Conservation (phyloP, 1,284 basidiomycete genomes). For the Rhodotorula sp. region DNA sequence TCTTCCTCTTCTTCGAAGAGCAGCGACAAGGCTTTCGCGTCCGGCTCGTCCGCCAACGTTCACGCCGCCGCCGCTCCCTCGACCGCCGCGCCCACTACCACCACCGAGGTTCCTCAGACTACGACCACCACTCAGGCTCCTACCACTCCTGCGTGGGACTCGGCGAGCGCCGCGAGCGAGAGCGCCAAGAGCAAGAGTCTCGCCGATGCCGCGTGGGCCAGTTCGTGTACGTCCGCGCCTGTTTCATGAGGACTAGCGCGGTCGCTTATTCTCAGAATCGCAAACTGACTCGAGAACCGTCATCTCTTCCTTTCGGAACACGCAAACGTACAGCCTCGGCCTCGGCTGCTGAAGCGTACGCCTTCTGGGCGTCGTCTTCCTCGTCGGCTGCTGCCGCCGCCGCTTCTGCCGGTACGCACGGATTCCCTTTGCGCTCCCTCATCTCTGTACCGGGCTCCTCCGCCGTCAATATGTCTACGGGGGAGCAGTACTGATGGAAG, state of each 20-base stretch:
- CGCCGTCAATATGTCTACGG: not conserved
- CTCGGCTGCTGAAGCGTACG: conserved; percentile 1
- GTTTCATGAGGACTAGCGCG: too few relatives aligned
- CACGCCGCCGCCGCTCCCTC: not conserved
- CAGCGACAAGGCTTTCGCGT: not conserved
- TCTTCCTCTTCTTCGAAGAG: not conserved
- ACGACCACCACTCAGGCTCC: conserved; percentile 3
- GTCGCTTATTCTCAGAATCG: too few relatives aligned
- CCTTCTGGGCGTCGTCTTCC: conserved; percentile 12
- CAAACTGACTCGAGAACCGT: too few relatives aligned
- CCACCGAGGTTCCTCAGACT: not conserved
- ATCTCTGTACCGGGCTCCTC: not conserved
- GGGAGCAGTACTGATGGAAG: not conserved
- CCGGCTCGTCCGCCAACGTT: conserved; percentile 4
- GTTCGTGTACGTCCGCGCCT: not conserved
- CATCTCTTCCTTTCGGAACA: too few relatives aligned
- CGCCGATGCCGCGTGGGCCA: conserved; percentile 4
- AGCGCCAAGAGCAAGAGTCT: conserved; percentile 2
- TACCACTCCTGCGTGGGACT: conserved; percentile 2
- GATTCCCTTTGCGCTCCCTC: too few relatives aligned
- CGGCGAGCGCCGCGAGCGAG: not conserved
- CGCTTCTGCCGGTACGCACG: conserved; percentile 3
- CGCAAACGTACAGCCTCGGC: not conserved
- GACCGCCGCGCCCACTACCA: not conserved
- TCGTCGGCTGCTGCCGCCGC: conserved; percentile 17